Percentiles rank a stretch among this genome's conserved stretches.
Evolutionary conservation across 768 basidiomycete genomes (phyloP).

Genomic region (Agaricus sinodeliciosus): DNA sequence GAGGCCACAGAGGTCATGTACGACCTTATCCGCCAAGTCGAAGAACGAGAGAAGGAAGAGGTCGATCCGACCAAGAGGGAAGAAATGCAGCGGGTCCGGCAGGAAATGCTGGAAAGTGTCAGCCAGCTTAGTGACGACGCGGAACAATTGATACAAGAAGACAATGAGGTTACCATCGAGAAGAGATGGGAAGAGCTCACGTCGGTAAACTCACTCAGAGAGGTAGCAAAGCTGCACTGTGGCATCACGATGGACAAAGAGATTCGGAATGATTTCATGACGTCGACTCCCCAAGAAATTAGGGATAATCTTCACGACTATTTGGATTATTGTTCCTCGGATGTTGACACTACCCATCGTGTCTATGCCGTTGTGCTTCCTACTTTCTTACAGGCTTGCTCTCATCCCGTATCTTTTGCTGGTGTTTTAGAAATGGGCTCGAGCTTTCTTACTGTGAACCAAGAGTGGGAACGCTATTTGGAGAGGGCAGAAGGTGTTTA

Average conservation of each 20-base stretch:
- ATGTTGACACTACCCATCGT: slow-evolving; percentile 79
- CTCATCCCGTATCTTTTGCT: slow-evolving; percentile 89
- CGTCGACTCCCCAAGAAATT: slow-evolving; percentile 56
- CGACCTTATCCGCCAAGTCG: slow-evolving; percentile 32
- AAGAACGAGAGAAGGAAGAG: slow-evolving; percentile 43
- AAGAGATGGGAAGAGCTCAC: slow-evolving; percentile 93
- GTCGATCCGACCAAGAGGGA: slow-evolving; percentile 37
- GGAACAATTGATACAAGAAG: slow-evolving; percentile 15
- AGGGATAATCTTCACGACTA: slow-evolving; percentile 62
- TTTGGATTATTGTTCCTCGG: slow-evolving; percentile 78
- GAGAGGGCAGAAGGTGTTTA: slow-evolving; percentile 73
- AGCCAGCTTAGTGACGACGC: slow-evolving; percentile 13
- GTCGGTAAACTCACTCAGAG: slow-evolving; percentile 84
- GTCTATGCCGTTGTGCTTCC: slow-evolving; percentile 78
- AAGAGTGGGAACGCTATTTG: slow-evolving; percentile 84
- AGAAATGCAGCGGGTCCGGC: slow-evolving; percentile 29
- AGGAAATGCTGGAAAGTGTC: slow-evolving; percentile 35
- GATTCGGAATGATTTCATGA: slow-evolving; percentile 73
- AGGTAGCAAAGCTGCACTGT: slow-evolving; percentile 89
- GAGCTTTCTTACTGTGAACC: slow-evolving; percentile 85
- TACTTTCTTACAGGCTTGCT: slow-evolving; percentile 74
- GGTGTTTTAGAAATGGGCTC: slow-evolving; percentile 90
- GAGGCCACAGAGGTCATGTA: slow-evolving; percentile 60
- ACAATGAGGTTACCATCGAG: slow-evolving; percentile 29
- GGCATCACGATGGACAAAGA: slow-evolving; percentile 73